Base-by-base conservation (phyloP, 495 filamentous ascomycete species). In the Xylaria castorea region DNA sequence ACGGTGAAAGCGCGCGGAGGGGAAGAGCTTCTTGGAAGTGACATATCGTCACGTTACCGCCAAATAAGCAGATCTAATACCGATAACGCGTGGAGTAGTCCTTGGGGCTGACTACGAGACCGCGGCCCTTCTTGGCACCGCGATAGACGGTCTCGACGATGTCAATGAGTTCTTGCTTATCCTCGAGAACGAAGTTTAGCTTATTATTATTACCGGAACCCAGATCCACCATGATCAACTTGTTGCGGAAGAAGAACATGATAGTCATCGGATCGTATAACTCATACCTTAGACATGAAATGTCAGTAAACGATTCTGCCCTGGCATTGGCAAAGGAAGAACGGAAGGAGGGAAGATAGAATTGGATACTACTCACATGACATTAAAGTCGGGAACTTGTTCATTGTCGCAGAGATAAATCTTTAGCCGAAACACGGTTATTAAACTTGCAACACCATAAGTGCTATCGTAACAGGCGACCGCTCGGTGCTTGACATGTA, bases 171-270 rank as follows among this genome's bases (percentile, higher is more conserved):
- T 99, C 96, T 81, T 99, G 96, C 83, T 99, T 98, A 79, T 99
- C 96, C 83, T 98, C 96, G 68, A 98, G 82, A 50, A 98, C 94
- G 90, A 93, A 98, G 82, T 98, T 98, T 76, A 97, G 86, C 68
- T 81, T 81, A 82, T 99, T 98, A 81, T 99, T 99, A 84, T 99
- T 97, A 76, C 96, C 96, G 6, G 97, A 98, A 16, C 96, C 95
- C 74, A 97, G 96, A 90, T 98, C 96, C 80, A 92, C 95, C 93
- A 97, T 96, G 91, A 99, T 98, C 81, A 98, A 94, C 82, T 98
- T 98, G 80, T 98, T 98, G 61, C 96, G 89, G 83, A 95, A 99
- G 87, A 98, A 99, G 87, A 96, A 97, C 88, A 92, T 92, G 71
- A 92, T 88, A 7, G 90, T 90, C 83, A 90, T 89, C 46, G 88